Evolutionary conservation across 176 grass and related monocot species (phyloP).

Genomic region (Carex pumila): DNA sequence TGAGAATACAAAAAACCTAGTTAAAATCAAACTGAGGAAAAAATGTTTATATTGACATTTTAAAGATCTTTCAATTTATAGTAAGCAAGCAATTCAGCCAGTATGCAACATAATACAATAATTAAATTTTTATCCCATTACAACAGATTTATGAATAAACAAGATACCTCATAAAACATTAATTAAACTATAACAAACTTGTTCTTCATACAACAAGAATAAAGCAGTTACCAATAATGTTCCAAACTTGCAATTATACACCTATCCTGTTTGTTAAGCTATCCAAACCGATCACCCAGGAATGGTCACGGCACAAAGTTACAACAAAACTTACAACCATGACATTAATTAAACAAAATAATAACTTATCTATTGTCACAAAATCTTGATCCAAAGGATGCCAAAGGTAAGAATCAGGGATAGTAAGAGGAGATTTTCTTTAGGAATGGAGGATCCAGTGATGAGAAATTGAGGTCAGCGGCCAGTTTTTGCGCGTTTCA

Average conservation of each 20-base stretch:
- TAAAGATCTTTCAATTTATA: not conserved
- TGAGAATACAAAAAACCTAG: not conserved
- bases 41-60: not conserved
- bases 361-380: conserved; percentile 20
- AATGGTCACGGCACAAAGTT: conserved; percentile 32
- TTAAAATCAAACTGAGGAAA: not conserved
- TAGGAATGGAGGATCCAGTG: conserved; percentile 10
- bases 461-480: conserved; percentile 32
- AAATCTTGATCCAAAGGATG: conserved; percentile 20
- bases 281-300: conserved; percentile 60
- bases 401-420: conserved; percentile 16
- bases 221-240: conserved; percentile 22
- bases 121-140: not conserved
- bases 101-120: not conserved
- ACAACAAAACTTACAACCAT: not conserved
- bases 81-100: not conserved
- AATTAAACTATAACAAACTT: conserved; percentile 13
- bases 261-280: conserved; percentile 43
- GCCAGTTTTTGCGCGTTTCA: conserved; percentile 95
- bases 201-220: conserved; percentile 26
- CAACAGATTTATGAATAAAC: conserved; percentile 8
- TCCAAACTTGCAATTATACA: conserved; percentile 15
- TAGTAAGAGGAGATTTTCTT: conserved; percentile 4
- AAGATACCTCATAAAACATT: conserved; percentile 6
- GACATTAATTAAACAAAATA: conserved; percentile 12